Base-by-base conservation (phyloP, 1,284 basidiomycete species). In the Leccinum pallidistipes region DNA sequence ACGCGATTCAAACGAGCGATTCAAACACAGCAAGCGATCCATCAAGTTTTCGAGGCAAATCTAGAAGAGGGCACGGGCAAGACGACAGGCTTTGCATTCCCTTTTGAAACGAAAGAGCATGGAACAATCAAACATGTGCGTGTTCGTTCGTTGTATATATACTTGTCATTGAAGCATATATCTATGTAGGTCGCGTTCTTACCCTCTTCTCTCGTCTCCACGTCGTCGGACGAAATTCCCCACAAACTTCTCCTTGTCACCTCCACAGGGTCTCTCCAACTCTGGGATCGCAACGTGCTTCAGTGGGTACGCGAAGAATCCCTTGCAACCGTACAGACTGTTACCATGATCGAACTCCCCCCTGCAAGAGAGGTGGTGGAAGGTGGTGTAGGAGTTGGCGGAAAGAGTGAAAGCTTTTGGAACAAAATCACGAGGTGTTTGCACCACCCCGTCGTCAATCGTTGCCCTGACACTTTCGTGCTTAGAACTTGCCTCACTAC, bases 251-350 rank as follows among this genome's bases (percentile, higher is more conserved):
- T 90, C 16, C 62, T 95, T 38, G 87, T 88, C 1, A 94, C 93
- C 0, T 86, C 85, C 5, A 91, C 90, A 0, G 94, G 94, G 10
- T 81, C 92, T 0, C 70, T 97, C 10, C 93, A 95, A 67, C 78
- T 91, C 10, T 91, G 92, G 85, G 80, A 87, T 54, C 82, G 86
- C 34, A 81, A 87, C 49, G 71, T 80, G 51, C 73, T 86, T 18
- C 78, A 84, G 57, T 98, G 94, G 95, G 84, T 83, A 0, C 81
- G 94, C 47, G 95, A 98, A 71, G 96, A 98, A 71, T 83, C 86
- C 0, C 80, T 97, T 11, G 80, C 92, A 0, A 80, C 86, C 24
- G 81, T 93, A 55, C 79, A 82, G 18, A 81, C 82, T 1, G 86
- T 87, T 3, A 83, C 87, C 60, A 86, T 94, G 61, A 83, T 97